A percentile compares a stretch with the other conserved stretches of the same genome.
phyloP scores from a whole-genome alignment of 805 yeast species.

The Wickerhamomyces subpelliculosus region DNA sequence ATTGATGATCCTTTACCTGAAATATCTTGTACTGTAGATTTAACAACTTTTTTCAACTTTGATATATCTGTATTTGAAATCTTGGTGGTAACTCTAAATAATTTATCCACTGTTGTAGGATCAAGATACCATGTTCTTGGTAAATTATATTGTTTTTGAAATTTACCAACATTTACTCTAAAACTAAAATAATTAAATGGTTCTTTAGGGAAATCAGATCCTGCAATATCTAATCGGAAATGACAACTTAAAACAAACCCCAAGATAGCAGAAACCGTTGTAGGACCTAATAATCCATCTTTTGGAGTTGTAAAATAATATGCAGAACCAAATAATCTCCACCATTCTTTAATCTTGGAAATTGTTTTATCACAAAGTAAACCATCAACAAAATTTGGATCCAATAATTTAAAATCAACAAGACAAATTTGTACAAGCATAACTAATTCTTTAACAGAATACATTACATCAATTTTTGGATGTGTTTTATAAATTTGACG shows the following conservation, averaged over 20 bases:
- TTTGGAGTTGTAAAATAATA: slow-evolving; percentile 31
- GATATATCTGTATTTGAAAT: slow-evolving; percentile 35
- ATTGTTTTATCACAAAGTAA: slow-evolving; percentile 74
- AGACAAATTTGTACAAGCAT: slow-evolving; percentile 68
- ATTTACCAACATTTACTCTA: slow-evolving; percentile 58
- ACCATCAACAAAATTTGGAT: slow-evolving; percentile 74
- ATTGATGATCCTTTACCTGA: slow-evolving; percentile 32
- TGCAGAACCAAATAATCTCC: slow-evolving; percentile 63
- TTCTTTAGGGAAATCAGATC: slow-evolving; percentile 69
- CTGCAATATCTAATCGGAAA: slow-evolving; percentile 53
- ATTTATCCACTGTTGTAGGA: slow-evolving; percentile 42
- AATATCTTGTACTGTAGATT: slow-evolving; percentile 66
- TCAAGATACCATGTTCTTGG: slow-evolving; percentile 49
- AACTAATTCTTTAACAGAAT: slow-evolving; percentile 48
- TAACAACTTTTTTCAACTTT: slow-evolving; percentile 59
- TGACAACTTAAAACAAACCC: slow-evolving; percentile 69
- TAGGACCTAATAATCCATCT: slow-evolving; percentile 53
- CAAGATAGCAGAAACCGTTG: slow-evolving; percentile 70
- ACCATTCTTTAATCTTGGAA: slow-evolving; percentile 69
- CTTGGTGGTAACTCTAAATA: slow-evolving; percentile 42
- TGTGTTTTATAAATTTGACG: slow-evolving; percentile 62
- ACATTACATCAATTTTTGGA: slow-evolving; percentile 22
- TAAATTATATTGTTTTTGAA: slow-evolving; percentile 65
- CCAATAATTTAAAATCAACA: slow-evolving; percentile 69
- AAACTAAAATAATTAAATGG: slow-evolving; percentile 74